phyloP scores from a whole-genome alignment of 2,329 filamentous ascomycete genomes.

The Leptographium wingfieldii region DNA sequence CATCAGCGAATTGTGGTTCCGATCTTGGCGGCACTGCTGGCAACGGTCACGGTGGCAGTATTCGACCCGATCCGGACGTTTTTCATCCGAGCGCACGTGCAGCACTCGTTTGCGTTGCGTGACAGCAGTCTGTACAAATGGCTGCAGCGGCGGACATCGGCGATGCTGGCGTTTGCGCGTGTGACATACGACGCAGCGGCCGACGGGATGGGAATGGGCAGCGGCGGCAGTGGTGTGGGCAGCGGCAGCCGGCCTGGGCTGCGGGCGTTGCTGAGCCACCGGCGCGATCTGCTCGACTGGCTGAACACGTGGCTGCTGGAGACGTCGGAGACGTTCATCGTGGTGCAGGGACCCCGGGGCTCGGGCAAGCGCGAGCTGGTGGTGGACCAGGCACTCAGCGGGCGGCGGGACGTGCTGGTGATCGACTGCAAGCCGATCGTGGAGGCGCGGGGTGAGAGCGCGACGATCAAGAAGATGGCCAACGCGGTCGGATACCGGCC shows the following conservation, averaged over 20 bases:
- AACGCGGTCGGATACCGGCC: slow-evolving; percentile 79
- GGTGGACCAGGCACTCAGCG: slow-evolving; percentile 67
- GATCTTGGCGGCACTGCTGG: slow-evolving; percentile 64
- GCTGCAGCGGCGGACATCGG: slow-evolving; percentile 62
- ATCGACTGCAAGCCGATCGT: slow-evolving; percentile 91
- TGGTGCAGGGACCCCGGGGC: slow-evolving; percentile 82
- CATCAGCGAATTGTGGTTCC: slow-evolving; percentile 87
- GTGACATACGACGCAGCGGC: slow-evolving; percentile 39
- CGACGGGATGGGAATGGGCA: slow-evolving; percentile 48
- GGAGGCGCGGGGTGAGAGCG: slow-evolving; percentile 77
- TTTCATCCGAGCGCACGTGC: slow-evolving; percentile 81
- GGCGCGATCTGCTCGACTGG: slow-evolving; percentile 68
- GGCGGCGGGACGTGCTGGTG: slow-evolving; percentile 63
- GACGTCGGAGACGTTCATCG: slow-evolving; percentile 81
- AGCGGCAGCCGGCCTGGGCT: slow-evolving; percentile 35
- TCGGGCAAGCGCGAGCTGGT: slow-evolving; percentile 86
- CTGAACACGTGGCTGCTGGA: slow-evolving; percentile 80
- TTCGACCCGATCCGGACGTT: slow-evolving; percentile 93
- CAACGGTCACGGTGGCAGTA: slow-evolving; percentile 70
- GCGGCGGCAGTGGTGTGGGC: slow-evolving; percentile 16
- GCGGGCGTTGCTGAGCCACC: slow-evolving; percentile 76
- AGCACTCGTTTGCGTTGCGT: slow-evolving; percentile 59
- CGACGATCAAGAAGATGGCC: slow-evolving; percentile 73
- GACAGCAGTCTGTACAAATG: slow-evolving; percentile 66
- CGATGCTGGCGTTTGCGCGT: slow-evolving; percentile 45